Base-by-base conservation (phyloP, 352 stramenopile genomes). In the Phytophthora agathidicida region DNA sequence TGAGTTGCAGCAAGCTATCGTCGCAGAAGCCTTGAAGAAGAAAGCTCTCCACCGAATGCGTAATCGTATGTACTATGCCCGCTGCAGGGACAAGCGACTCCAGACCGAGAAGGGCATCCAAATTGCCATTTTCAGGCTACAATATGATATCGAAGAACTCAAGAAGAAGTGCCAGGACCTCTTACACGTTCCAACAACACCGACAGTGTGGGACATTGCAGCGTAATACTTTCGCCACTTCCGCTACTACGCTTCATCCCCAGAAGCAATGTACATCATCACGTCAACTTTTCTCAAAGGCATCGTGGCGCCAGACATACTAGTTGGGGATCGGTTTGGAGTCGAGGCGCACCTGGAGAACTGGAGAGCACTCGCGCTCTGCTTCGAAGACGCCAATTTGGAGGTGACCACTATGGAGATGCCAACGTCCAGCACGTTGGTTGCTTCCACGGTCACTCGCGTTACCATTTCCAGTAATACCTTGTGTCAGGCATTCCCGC, bases 221-320 rank as follows among this genome's bases (percentile, higher is more conserved):
- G 17, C 42, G 4, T 26, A 55, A 9, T 62, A 62, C 20, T 55
- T 62, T 13, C 35, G 35, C 14, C 35, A 50, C 5, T 56, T 62
- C 22, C 45, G 43, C 7, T n/a, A 38, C 27, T 55, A 43, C 36
- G 5, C 49, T 24, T 56, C 35, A 2, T 45, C 43, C n/a, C 53
- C 53, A 3, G 10, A 3, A 35, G 37, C n/a, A 11, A 3, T 44
- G n/a, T 3, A 17, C 8, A 11, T 24, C 0, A 44, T 27, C 0
- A 35, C 35, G 4, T 41, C 17, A 14, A 20, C 27, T 0, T 62
- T 56, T 19, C 35, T 62, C 4, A 23, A 16, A 20, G 26, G 11
- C 3, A 38, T 33, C 4, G 32, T 60, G 17, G 30, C 41, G 19
- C 39, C 51, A 11, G 31, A 60, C 27, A 24, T 45, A 3, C 7